phyloP scores from a whole-genome alignment of 2,329 filamentous ascomycete species.

The Ceratocystis ficicola region DNA sequence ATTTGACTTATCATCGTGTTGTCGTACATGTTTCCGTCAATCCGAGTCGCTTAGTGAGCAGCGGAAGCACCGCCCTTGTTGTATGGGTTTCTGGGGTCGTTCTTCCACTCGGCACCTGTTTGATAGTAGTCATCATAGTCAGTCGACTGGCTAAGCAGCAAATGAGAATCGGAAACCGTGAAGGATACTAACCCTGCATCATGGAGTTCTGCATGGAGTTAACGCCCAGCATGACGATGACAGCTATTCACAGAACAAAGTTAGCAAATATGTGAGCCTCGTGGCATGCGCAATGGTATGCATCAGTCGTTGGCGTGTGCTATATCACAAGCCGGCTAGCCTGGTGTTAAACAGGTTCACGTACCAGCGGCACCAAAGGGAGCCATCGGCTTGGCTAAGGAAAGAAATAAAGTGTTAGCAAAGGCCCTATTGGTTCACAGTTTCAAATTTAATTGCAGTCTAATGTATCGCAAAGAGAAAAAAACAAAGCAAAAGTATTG shows the following conservation, averaged over 20 bases:
- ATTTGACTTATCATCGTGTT: conserved; percentile 13
- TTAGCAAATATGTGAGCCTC: conserved; percentile 15
- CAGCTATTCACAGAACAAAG: conserved; percentile 41
- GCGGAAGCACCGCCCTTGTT: conserved; percentile 33
- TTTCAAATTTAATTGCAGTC: conserved; percentile 15
- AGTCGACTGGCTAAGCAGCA: neutral
- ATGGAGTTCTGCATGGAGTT: conserved; percentile 70
- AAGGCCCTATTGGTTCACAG: conserved; percentile 20
- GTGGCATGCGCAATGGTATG: conserved; percentile 3
- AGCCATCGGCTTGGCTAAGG: conserved; percentile 70
- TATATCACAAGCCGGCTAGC: too few species aligned
- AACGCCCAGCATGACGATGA: conserved; percentile 81
- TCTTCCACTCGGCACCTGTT: conserved; percentile 85
- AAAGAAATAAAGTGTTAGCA: conserved; percentile 26
- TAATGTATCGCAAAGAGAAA: neutral
- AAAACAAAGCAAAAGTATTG: neutral
- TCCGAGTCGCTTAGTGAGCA: conserved; percentile 33
- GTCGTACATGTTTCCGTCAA: neutral
- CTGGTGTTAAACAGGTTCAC: conserved; percentile 8
- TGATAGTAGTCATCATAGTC: neutral
- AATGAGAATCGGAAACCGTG: neutral
- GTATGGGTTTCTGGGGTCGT: conserved; percentile 81
- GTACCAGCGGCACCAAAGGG: conserved; percentile 93
- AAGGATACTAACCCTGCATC: conserved; percentile 53
- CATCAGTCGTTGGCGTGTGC: too few species aligned